Base-by-base conservation (phyloP, 345 rosid genomes). In the Noccaea caerulescens region DNA sequence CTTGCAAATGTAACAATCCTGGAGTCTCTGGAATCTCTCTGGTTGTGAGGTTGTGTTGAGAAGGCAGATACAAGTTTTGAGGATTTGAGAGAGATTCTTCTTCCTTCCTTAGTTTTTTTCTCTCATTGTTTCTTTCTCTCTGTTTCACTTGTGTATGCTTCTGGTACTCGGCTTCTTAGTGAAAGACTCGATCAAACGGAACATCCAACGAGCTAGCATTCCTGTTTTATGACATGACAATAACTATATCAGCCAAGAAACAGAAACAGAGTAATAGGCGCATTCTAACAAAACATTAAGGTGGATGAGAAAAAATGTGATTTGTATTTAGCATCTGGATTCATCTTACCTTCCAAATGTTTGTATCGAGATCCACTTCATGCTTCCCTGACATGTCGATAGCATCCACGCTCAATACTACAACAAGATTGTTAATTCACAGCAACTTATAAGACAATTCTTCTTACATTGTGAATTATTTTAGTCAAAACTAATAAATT, bases 371-470 rank as follows among this genome's bases (percentile, higher is more conserved):
- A 85, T 95, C 99, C 59, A 95, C 99, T 90, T 95, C 98, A 79
- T 95, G 99, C 82, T 92, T 95, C 67, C 99, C 99, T 3, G 99
- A 95, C 99, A 95, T 90, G 77, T 95, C 98, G 80, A 92, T 92
- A 66, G 99, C 99, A 80, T 95, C 99, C 60, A 95, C 82, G 59
- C 99, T 95, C 80, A 92, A 66, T 18, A 92, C 99, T 95, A 82
- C 66, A 79, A 20, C 1, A 20, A 25, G 5, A 46, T 18, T 57
- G 30, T 25, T 10, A 46, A 64, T 57, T 37, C 47, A 34, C 39
- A 32, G 0, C 49, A 36, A 43, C 10, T 0, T 13, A 8, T 4
- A 69, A 13, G n/a, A 68, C 34, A 16, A 53, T 13, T 10, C 23
- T 20, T 20, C 23, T 20, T 20, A 20, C 23, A 20, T 20, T 20